Percentiles rank a stretch among this genome's conserved stretches.
phyloP scores from a whole-genome alignment of 805 yeast genomes.

The Yarrowia divulgata region DNA sequence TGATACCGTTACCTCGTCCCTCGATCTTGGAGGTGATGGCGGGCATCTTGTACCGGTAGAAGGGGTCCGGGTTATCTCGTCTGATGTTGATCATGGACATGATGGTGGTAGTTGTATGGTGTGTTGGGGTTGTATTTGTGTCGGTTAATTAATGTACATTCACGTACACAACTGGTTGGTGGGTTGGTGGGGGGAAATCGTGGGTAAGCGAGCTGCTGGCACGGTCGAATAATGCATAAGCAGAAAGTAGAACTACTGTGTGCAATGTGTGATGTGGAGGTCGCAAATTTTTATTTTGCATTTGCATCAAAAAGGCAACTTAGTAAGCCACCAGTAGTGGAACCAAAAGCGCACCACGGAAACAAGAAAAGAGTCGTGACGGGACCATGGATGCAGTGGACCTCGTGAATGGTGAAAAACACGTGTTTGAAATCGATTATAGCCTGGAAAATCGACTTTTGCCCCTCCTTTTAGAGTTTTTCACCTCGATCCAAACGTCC shows the following conservation, averaged over 20 bases:
- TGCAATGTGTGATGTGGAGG: conserved; percentile 1
- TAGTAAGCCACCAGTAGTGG: not conserved
- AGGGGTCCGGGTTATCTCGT: conserved; percentile 97
- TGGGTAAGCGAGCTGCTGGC: conserved; percentile 26
- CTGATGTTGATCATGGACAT: conserved; percentile 93
- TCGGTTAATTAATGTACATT: not conserved
- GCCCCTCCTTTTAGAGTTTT: not conserved
- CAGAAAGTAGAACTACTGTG: conserved; percentile 27
- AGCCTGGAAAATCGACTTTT: not conserved
- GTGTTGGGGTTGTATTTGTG: not conserved
- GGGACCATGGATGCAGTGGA: too few species aligned
- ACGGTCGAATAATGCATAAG: conserved; percentile 36
- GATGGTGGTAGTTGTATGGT: conserved; percentile 41
- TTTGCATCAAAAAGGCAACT: not conserved
- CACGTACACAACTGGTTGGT: conserved; percentile 11
- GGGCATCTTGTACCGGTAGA: conserved; percentile 99
- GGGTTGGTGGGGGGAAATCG: not conserved
- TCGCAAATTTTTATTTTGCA: conserved; percentile 31
- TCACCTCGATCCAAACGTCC: too few species aligned
- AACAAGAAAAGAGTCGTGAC: too few species aligned
- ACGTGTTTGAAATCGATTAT: not conserved
- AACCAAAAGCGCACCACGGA: too few species aligned
- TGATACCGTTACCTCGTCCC: conserved; percentile 99
- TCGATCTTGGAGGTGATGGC: conserved; percentile 95
- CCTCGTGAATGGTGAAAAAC: too few species aligned